Base-by-base conservation (phyloP, 345 rosid genomes). In the Reutealis trisperma region DNA sequence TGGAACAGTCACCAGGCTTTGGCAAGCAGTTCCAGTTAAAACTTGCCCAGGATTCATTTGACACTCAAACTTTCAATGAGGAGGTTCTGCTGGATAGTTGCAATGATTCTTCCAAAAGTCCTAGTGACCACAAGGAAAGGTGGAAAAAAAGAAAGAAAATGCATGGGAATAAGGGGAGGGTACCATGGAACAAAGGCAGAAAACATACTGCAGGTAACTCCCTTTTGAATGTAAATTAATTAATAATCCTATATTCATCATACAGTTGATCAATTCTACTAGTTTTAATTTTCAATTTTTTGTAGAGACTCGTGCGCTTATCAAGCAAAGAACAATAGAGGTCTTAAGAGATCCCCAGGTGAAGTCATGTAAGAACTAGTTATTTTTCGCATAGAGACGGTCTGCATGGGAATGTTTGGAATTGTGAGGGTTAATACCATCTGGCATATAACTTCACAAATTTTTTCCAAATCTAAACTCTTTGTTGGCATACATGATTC, bases 321-420 rank as follows among this genome's bases (percentile, higher is more conserved):
- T 95, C 87, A 93, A 77, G 85, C 87, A 83, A 85, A 91, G 93
- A 87, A 95, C 96, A n/a, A 83, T 83, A 2, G 97, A 89, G 86
- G 98, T 94, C 79, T 85, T 95, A 87, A 90, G 83, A 80, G 83
- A 91, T 77, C 97, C 99, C 87, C 87, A 93, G 98, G 99, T 93
- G 94, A 95, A 87, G 90, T 88, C 89, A 86, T 89, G 89, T 89
- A 85, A 91, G 95, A 90, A 80, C 78, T 75, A 76, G 72, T 76
- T 79, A 76, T 59, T 78, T 85, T 71, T 72, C 22, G 65, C 59
- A 80, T 77, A 55, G 42, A 67, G 52, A 68, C 5, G 71, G 69
- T 34, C 37, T 72, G 14, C 27, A 27, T 25, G 54, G 63, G 45
- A 59, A 42, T 30, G 47, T 55, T 78, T 70, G 69, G 74, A 45